Conservation (phyloP, 2,329 filamentous ascomycete species). For the Zopfia rhizophila region DNA sequence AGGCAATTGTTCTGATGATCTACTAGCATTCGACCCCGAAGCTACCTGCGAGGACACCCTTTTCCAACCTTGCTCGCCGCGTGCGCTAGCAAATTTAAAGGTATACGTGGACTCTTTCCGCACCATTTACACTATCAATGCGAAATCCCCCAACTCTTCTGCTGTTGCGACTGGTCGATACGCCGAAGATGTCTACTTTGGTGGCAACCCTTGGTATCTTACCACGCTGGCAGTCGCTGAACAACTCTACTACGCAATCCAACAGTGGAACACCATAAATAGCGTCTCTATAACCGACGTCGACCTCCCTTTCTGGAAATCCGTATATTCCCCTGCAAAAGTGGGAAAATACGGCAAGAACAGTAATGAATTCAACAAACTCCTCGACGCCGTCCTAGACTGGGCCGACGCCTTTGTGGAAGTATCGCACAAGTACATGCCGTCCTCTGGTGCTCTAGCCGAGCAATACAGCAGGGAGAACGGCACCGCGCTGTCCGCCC, state of each 20-base stretch:
- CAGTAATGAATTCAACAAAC: conserved; percentile 60
- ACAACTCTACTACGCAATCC: conserved; percentile 78
- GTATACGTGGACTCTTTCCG: conserved; percentile 78
- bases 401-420: conserved; percentile 69
- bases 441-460: conserved; percentile 67
- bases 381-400: conserved; percentile 68
- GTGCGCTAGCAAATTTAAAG: conserved; percentile 75
- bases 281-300: conserved; percentile 70
- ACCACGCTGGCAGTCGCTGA: conserved; percentile 80
- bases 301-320: conserved; percentile 77
- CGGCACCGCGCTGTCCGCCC: conserved; percentile 66
- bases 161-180: conserved; percentile 60
- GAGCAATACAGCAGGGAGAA: conserved; percentile 70
- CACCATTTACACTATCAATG: conserved; percentile 74
- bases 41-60: conserved; percentile 73
- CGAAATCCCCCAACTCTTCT: conserved; percentile 65
- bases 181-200: conserved; percentile 72
- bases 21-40: conserved; percentile 70
- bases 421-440: conserved; percentile 59
- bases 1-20: conserved; percentile 2
- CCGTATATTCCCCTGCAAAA: conserved; percentile 67
- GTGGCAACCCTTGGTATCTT: conserved; percentile 82
- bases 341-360: conserved; percentile 72
- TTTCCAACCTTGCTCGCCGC: conserved; percentile 78
- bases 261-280: conserved; percentile 72